These are phyloP conservation scores for Aspergillus sp. DNA, from an alignment of 2,329 filamentous ascomycete genomes.

Conservation along the genomic window DNA sequence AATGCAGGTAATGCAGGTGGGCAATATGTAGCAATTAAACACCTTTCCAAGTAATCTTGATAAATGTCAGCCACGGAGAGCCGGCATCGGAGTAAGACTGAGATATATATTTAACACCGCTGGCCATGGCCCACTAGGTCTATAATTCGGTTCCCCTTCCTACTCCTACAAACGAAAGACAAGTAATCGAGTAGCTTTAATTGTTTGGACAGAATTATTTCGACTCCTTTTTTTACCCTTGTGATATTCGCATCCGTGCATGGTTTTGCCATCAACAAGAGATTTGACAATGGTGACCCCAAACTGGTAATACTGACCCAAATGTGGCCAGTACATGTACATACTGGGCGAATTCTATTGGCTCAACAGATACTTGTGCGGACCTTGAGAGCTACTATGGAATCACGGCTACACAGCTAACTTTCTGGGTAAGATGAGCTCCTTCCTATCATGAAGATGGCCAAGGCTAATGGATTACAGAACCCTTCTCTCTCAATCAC, in stretches of 20 bases:
- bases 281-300: slow-evolving; percentile 4
- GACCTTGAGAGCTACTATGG: slow-evolving; percentile 11
- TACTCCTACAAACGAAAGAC: too few relatives aligned
- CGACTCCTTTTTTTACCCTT: not conserved
- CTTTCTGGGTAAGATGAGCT: slow-evolving; percentile 8
- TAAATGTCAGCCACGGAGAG: too few relatives aligned
- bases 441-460: not conserved
- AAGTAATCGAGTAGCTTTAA: too few relatives aligned
- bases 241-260: not conserved
- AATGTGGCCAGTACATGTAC: slow-evolving; percentile 8
- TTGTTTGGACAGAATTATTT: not conserved
- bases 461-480: not conserved
- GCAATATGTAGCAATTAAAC: too few relatives aligned
- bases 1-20: not conserved
- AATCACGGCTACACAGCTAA: slow-evolving; percentile 5
- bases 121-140: not conserved
- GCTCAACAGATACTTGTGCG: slow-evolving; percentile 12
- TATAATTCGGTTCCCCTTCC: not conserved
- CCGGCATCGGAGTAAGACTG: not conserved
- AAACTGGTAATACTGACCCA: slow-evolving; percentile 12
- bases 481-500: slow-evolving; percentile 11
- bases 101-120: not conserved
- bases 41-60: too few relatives aligned
- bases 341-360: slow-evolving; percentile 17
- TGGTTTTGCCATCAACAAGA: not conserved